Evolutionary conservation across 169 alveolate genomes (phyloP), one percentile per base, ranked within the genome.

Genomic region (Cryptosporidium sp.): DNA sequence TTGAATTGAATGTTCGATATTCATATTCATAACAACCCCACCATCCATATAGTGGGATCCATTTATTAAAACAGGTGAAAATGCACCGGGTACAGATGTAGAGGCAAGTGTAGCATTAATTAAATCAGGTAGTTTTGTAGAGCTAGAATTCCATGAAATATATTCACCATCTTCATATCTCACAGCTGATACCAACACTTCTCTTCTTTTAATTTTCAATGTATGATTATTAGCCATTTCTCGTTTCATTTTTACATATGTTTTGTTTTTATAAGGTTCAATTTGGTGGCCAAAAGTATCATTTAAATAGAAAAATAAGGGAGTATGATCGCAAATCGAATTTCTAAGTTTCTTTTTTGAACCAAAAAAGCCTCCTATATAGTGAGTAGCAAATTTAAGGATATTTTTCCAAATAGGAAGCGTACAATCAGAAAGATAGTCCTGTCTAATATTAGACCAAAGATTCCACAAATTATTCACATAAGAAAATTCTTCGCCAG

Each of bases 1-100:
- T 31, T 80, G 56, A 12, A 80, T 80, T 26, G 89, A 80, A n/a
- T 80, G 70, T 18, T 62, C 73, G 42, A 80, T 35, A n/a, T 80
- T 80, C 89, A 80, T 80, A 42, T 80, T 80, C 89, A 80, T 80
- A 14, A 80, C 75, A 8, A 80, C 52, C 1, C 89, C 89, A 21
- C 89, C 89, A 67, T 80, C 89, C 75, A 80, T 62, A 14, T 80
- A 80, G 31, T 62, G 75, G 2, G 89, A 80, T 23, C 89, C 89
- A 62, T 80, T 80, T n/a, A 80, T 80, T 6, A 42, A 18, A 37
- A 80, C 89, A 12, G 89, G 89, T n/a, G 89, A 80, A 29, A 80
- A 80, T 26, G 89, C 89, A 31, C 75, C 89, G 2, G 89, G 89
- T 26, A 80, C 89, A 3, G 89, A 80, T 12, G 89, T 80, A 39